A percentile compares a stretch with the other conserved stretches of the same genome.
Conservation (phyloP, 2,329 filamentous ascomycete species). For the Aschersonia sp. region DNA sequence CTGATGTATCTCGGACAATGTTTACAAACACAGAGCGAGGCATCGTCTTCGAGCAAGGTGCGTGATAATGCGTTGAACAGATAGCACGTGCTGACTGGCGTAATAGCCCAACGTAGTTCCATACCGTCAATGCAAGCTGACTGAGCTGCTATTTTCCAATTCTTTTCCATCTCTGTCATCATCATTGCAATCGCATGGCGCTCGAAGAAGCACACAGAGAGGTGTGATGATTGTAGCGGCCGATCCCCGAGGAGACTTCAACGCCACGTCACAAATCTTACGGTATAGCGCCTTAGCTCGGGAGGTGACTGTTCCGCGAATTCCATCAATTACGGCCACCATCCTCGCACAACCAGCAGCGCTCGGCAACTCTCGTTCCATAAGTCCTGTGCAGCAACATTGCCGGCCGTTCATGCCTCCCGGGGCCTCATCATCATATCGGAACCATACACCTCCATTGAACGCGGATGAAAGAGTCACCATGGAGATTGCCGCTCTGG, state of each 20-base stretch:
- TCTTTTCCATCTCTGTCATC: constrained; percentile 55
- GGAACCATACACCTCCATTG: constrained; percentile 24
- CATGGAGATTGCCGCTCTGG: constrained; percentile 66
- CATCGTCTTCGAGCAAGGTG: constrained; percentile 60
- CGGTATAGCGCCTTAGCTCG: constrained; percentile 86
- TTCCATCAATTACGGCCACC: constrained; percentile 67
- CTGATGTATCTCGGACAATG: constrained; percentile 98
- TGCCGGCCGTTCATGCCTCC: constrained; percentile 26
- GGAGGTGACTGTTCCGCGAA: constrained; percentile 80
- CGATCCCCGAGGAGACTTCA: constrained; percentile 85
- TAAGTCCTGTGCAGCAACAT: constrained; percentile 17
- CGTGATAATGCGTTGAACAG: constrained; percentile 1
- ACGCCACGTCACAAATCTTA: constrained; percentile 90
- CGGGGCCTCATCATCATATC: constrained; percentile 15
- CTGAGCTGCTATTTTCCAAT: constrained; percentile 76
- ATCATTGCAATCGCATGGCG: constrained; percentile 17
- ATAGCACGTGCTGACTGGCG: not conserved
- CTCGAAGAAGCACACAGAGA: constrained; percentile 59
- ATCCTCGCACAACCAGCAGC: constrained; percentile 32
- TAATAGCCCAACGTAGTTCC: constrained; percentile 59
- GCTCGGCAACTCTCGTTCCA: constrained; percentile 9
- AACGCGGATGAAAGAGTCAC: constrained; percentile 46
- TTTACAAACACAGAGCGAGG: constrained; percentile 83
- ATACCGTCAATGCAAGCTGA: constrained; percentile 74
- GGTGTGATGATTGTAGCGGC: constrained; percentile 95